A percentile compares a stretch with the other conserved stretches of the same genome.
Evolutionary conservation across 2,329 filamentous ascomycete genomes (phyloP).

Genomic region (Xylariaceae sp.): DNA sequence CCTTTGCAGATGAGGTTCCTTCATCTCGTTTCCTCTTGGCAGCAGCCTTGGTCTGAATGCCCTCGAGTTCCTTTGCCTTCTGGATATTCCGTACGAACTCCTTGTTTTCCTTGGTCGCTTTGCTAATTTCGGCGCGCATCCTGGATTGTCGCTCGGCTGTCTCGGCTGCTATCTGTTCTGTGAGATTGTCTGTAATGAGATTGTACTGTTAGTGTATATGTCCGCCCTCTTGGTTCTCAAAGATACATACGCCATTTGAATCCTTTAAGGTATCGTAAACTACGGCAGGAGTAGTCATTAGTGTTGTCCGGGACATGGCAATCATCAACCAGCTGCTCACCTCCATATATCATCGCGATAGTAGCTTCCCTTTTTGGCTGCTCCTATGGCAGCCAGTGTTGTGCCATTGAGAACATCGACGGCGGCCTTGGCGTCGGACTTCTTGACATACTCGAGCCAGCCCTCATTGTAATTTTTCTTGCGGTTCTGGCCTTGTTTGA

Average conservation of each 20-base stretch:
- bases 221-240: conserved; percentile 34
- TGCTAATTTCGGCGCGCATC: conserved; percentile 73
- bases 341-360: conserved; percentile 89
- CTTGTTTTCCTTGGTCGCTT: conserved; percentile 75
- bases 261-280: conserved; percentile 69
- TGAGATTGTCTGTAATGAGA: conserved; percentile 49
- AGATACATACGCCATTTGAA: conserved; percentile 66
- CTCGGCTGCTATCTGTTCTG: conserved; percentile 75
- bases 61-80: conserved; percentile 72
- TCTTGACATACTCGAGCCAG: conserved; percentile 78
- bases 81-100: conserved; percentile 77
- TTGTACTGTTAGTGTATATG: not conserved
- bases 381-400: conserved; percentile 58
- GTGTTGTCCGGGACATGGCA: not conserved
- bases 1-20: conserved; percentile 5
- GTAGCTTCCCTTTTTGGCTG: conserved; percentile 71
- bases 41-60: conserved; percentile 61
- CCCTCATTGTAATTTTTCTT: conserved; percentile 79
- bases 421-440: conserved; percentile 72
- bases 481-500: conserved; percentile 75
- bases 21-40: conserved; percentile 37
- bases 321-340: conserved; percentile 16
- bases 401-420: conserved; percentile 73
- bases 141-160: conserved; percentile 74
- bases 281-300: conserved; percentile 1